phyloP scores from a whole-genome alignment of 257 asterid species.

The Solanum pinnatisectum region DNA sequence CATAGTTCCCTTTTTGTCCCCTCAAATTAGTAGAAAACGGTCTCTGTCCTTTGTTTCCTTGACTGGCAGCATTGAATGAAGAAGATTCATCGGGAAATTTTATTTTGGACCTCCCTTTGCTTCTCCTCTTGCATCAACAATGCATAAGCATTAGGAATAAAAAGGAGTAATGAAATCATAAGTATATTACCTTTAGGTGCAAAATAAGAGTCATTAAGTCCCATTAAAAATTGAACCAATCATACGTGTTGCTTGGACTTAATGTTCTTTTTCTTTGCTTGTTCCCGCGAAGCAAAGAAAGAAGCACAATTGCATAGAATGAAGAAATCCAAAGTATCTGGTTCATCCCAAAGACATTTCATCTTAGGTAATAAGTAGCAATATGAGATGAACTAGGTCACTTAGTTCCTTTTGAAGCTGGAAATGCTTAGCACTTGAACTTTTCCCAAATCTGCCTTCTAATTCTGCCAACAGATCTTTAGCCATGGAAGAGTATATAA shows the following conservation, averaged over 20 bases:
- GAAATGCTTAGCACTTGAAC: not conserved
- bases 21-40: no score
- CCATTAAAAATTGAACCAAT: not conserved
- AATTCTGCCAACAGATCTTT: no score
- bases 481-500: no score
- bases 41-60: no score
- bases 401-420: not conserved
- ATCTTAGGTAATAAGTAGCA: not conserved
- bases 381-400: not conserved
- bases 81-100: no score
- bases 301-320: not conserved
- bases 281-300: no score
- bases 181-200: not conserved
- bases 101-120: no score
- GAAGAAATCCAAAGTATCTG: not conserved
- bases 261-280: not conserved
- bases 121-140: no score
- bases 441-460: not conserved
- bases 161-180: not conserved
- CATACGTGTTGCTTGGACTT: not conserved
- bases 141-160: not conserved
- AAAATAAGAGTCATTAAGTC: not conserved
- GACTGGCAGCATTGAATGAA: no score
- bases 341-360: not conserved
- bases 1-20: no score